Base-by-base conservation (phyloP, 2,329 filamentous ascomycete genomes). In the Phaeosphaeria sp. region DNA sequence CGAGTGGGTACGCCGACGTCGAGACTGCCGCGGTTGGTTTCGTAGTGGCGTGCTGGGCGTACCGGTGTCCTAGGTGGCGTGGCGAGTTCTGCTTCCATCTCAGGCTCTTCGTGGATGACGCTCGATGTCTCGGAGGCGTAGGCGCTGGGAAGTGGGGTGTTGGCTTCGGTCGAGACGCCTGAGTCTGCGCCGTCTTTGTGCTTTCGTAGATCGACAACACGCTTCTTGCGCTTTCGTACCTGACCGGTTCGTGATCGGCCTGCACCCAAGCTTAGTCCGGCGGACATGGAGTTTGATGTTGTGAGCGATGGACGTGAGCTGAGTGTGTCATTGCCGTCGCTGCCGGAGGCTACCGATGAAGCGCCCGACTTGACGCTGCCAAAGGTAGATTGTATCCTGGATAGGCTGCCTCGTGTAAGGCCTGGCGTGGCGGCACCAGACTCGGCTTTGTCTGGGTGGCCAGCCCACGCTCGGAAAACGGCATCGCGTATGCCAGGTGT, bases 401-500 rank as follows among this genome's bases (percentile, higher is more conserved):
- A 82, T 3, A 83, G 64, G 20, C 79, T 81, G 11, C 78, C 76
- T 48, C 76, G 75, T 54, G 80, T 78, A 53, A 79, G 74, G 5
- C 73, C 73, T 7, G 80, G 79, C 17, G 79, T 80, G 27, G 66
- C 69, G 6, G 72, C 61, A 17, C 80, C 77, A 21, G 80, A 74
- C 42, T 95, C 91, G 44, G 83, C 83, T 56, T 88, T 84, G 60
- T 97, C 93, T 50, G 86, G 84, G 36, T 89, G 87, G 42, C 91
- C 91, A 17, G 94, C 91, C 92, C 93, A 97, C 30, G 94, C 95
- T 58, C 95, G 87, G 77, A 96, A 97, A 24, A 98, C 90, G 3
- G 92, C 91, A 76, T 98, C 92, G 51, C 87, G 84, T 57, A 98
- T 94, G n/a, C 90, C 88, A 0, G 94, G 93, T 1, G 94, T 97